These are phyloP conservation scores for Diplodia sapinea DNA, from an alignment of 2,329 filamentous ascomycete genomes.

Conservation along the genomic window DNA sequence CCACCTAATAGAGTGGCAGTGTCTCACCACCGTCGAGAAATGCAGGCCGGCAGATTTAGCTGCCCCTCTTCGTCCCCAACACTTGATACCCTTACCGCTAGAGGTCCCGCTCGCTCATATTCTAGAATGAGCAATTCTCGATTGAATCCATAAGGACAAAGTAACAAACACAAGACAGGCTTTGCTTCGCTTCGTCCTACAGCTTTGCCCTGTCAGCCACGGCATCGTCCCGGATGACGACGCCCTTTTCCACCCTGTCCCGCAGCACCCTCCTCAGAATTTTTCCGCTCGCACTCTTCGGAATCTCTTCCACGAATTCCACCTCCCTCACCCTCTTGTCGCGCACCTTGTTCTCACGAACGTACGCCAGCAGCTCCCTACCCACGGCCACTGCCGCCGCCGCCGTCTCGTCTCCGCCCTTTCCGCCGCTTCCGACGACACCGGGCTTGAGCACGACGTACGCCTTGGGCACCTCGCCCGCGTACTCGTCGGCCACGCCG, in stretches of 20 bases:
- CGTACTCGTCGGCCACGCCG: conserved; percentile 60
- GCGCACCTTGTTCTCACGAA: conserved; percentile 52
- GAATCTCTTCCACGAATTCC: conserved; percentile 55
- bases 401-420: conserved; percentile 38
- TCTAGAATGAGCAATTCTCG: not conserved
- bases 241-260: conserved; percentile 38
- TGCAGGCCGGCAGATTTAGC: not conserved
- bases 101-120: not conserved
- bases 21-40: too few relatives aligned
- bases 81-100: not conserved
- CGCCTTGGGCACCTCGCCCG: conserved; percentile 54
- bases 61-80: not conserved
- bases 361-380: conserved; percentile 51
- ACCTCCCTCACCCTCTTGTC: conserved; percentile 56
- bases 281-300: conserved; percentile 56
- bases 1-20: not conserved
- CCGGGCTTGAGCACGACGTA: conserved; percentile 51
- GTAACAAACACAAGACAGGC: not conserved
- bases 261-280: conserved; percentile 54
- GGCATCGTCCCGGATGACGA: conserved; percentile 37
- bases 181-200: conserved; percentile 36
- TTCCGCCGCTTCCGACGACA: not conserved
- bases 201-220: conserved; percentile 47
- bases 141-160: too few relatives aligned
- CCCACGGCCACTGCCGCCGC: conserved; percentile 38